These are phyloP conservation scores for Candida sp. DNA, from an alignment of 1,139 yeast species.

Conservation along the genomic window DNA sequence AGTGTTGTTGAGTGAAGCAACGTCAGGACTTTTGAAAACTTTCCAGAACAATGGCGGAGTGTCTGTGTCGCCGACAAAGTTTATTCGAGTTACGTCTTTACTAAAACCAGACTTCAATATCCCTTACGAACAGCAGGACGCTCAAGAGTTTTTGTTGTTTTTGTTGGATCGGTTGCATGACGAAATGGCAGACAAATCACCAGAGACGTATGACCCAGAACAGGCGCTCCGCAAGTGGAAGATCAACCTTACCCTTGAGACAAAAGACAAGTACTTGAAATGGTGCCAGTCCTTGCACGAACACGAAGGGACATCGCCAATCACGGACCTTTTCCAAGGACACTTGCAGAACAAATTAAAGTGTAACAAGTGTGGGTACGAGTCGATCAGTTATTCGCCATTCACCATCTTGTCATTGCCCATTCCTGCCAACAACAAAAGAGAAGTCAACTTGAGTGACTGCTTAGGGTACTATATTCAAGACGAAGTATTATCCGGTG, in stretches of 20 bases:
- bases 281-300: constrained; percentile 60
- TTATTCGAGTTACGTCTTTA: constrained; percentile 54
- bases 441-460: constrained; percentile 44
- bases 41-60: constrained; percentile 62
- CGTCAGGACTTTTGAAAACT: constrained; percentile 42
- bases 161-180: constrained; percentile 72
- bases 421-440: constrained; percentile 49
- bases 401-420: constrained; percentile 71
- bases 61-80: constrained; percentile 67
- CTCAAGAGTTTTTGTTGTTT: constrained; percentile 74
- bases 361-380: constrained; percentile 67
- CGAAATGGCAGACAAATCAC: constrained; percentile 47
- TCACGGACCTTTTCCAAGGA: constrained; percentile 67
- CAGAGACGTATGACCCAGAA: constrained; percentile 21
- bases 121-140: constrained; percentile 79
- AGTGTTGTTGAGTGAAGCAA: constrained; percentile 51
- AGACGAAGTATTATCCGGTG: constrained; percentile 71
- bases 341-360: constrained; percentile 66
- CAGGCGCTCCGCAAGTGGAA: constrained; percentile 35
- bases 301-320: constrained; percentile 67
- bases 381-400: constrained; percentile 60
- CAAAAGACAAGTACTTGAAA: constrained; percentile 54
- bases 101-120: constrained; percentile 69
- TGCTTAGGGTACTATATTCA: constrained; percentile 70
- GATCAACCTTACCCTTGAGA: constrained; percentile 32